Percentiles rank a stretch among this genome's conserved stretches.
These are phyloP conservation scores for Lichtheimia ornata DNA, from an alignment of 371 early-diverging fungal species.

Conservation along the genomic window DNA sequence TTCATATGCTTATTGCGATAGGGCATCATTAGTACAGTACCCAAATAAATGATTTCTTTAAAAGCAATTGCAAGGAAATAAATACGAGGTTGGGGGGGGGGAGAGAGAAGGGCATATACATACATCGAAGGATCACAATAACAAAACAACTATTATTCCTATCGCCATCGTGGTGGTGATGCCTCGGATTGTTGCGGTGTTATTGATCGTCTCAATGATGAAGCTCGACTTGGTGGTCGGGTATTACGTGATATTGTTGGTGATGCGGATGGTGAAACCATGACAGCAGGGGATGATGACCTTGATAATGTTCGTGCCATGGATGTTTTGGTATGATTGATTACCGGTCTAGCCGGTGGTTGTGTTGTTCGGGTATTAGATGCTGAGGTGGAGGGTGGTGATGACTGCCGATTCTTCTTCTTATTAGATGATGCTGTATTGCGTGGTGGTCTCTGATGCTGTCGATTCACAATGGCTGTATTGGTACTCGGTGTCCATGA, in stretches of 20 bases:
- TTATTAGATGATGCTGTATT: not conserved
- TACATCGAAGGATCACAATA: too few relatives aligned
- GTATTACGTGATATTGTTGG: not conserved
- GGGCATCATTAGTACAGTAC: too few relatives aligned
- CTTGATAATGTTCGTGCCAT: conserved; percentile 26
- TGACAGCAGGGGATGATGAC: conserved; percentile 21
- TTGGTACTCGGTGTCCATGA: conserved; percentile 4
- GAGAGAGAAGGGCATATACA: too few relatives aligned
- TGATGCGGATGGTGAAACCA: conserved; percentile 7
- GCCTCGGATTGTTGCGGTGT: conserved; percentile 2
- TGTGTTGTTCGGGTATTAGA: conserved; percentile 1
- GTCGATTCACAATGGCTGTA: conserved; percentile 21
- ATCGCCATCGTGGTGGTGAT: conserved; percentile 20
- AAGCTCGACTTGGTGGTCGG: conserved; percentile 15
- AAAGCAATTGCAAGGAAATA: too few relatives aligned
- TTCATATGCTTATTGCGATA: too few relatives aligned
- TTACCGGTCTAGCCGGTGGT: conserved; percentile 8
- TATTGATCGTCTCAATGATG: conserved; percentile 9
- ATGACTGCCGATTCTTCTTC: conserved; percentile 12
- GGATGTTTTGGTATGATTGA: conserved; percentile 19
- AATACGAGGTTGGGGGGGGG: too few relatives aligned
- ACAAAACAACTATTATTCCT: too few relatives aligned
- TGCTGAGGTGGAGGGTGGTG: not conserved
- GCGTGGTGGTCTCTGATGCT: conserved; percentile 19
- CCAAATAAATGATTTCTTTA: too few relatives aligned